These are phyloP conservation scores for Solanum hybrid DNA, from an alignment of 305 asterid species.

Conservation along the genomic window DNA sequence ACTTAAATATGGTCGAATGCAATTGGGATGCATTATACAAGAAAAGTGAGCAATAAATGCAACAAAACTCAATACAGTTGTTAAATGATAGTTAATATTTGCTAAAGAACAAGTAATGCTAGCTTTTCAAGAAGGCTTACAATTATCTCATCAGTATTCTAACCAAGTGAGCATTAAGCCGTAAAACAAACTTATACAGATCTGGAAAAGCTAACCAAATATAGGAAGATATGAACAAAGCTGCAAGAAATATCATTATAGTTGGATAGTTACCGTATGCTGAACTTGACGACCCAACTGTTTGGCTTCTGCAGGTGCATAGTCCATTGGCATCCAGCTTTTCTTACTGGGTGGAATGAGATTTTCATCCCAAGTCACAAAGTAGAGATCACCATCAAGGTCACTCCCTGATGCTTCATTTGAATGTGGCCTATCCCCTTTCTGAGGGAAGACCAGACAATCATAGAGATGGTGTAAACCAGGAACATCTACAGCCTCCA, in stretches of 20 bases:
- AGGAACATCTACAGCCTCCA: conserved; percentile 75
- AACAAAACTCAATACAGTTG: background rate
- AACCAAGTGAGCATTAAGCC: background rate
- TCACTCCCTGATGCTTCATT: conserved; percentile 99
- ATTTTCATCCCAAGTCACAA: conserved; percentile 86
- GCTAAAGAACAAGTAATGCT: background rate
- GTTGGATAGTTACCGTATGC: conserved; percentile 37
- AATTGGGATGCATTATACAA: background rate
- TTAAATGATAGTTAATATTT: background rate
- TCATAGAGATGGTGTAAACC: conserved; percentile 57
- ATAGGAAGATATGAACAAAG: conserved; percentile 5
- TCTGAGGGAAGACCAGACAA: conserved; percentile 89
- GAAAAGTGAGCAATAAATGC: background rate
- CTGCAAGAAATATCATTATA: background rate
- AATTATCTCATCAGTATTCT: background rate
- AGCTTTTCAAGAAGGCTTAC: background rate
- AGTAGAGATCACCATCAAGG: conserved; percentile 86
- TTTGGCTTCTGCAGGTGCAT: conserved; percentile 45
- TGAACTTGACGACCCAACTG: conserved; percentile 42
- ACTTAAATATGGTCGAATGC: background rate
- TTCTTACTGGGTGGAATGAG: conserved; percentile 80
- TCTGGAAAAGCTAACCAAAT: background rate
- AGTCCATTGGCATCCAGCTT: conserved; percentile 82
- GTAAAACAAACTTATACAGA: background rate
- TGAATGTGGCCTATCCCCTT: conserved; percentile 84